Evolutionary conservation across 1,284 basidiomycete genomes (phyloP).

Genomic region (Albatrellus sp.): DNA sequence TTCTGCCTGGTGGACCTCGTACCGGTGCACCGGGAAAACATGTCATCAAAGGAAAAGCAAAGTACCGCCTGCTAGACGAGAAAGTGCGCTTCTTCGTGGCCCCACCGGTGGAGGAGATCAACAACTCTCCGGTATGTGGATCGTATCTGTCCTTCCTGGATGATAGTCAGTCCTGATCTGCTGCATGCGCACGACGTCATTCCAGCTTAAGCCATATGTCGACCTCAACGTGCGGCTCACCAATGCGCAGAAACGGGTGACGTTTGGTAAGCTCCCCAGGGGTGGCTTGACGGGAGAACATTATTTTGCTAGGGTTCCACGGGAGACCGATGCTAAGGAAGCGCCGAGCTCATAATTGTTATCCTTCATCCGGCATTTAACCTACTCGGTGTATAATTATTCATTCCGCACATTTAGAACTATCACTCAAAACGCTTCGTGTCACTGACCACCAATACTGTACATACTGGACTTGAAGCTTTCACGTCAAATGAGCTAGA

Average conservation of each 20-base stretch:
- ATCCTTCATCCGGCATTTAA: no score
- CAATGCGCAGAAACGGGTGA: constrained; percentile 17
- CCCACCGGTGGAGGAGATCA: constrained; percentile 57
- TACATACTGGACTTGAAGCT: no score
- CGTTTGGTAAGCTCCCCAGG: constrained; percentile 22
- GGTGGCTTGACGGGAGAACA: constrained; percentile 19
- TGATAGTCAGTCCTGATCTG: not conserved
- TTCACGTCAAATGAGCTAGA: no score
- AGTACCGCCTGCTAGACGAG: constrained; percentile 71
- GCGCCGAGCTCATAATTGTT: no score
- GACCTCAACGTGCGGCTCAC: constrained; percentile 16
- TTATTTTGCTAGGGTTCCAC: not conserved
- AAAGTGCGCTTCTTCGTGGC: constrained; percentile 78
- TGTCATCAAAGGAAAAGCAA: constrained; percentile 61
- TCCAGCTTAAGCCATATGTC: constrained; percentile 24
- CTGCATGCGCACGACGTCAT: not conserved
- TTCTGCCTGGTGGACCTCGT: constrained; percentile 71
- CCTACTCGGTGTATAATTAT: no score
- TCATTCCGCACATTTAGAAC: no score
- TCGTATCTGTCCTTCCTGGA: not conserved
- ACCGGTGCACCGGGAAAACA: constrained; percentile 82
- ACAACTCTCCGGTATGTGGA: constrained; percentile 44
- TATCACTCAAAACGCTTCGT: no score
- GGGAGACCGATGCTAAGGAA: not conserved
- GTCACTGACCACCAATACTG: no score